Conservation (phyloP, 306 rosid genomes). For the Ceratonia siliqua region DNA sequence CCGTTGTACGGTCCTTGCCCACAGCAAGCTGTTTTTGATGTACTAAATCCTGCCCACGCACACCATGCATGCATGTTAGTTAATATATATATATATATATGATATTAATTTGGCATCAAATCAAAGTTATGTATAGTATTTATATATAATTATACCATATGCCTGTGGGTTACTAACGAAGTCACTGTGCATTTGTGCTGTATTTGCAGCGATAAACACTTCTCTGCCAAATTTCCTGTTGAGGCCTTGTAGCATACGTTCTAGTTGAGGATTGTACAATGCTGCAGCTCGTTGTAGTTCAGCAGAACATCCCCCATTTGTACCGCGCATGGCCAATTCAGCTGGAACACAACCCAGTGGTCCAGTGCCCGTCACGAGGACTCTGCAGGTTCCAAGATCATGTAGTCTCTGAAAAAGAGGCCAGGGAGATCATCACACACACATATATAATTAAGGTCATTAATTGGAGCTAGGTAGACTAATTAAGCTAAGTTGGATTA, state of each 20-base stretch:
- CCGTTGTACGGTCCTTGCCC: slow-evolving; percentile 74
- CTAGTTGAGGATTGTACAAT: slow-evolving; percentile 56
- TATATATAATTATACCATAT: slow-evolving; percentile 33
- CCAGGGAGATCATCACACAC: background rate
- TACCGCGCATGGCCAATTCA: slow-evolving; percentile 51
- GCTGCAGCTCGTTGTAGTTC: slow-evolving; percentile 51
- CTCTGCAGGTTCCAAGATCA: slow-evolving; percentile 52
- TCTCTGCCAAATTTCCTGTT: slow-evolving; percentile 44
- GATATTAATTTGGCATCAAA: background rate
- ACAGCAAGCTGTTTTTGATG: slow-evolving; percentile 59
- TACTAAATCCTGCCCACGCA: slow-evolving; percentile 49
- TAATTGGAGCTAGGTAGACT: background rate
- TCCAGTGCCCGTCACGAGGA: slow-evolving; percentile 64
- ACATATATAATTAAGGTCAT: too few relatives aligned
- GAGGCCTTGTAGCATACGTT: slow-evolving; percentile 38
- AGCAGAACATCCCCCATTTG: slow-evolving; percentile 51
- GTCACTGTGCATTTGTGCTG: slow-evolving; percentile 41
- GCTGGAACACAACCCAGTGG: slow-evolving; percentile 69
- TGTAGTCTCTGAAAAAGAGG: slow-evolving; percentile 40
- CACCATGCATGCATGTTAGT: background rate
- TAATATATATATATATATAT: background rate
- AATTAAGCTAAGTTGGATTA: slow-evolving; percentile 14
- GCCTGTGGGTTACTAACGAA: slow-evolving; percentile 52
- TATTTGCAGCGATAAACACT: slow-evolving; percentile 53
- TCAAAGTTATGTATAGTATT: too few relatives aligned